phyloP scores from a whole-genome alignment of 805 yeast species.

The Candida sphagnicola region DNA sequence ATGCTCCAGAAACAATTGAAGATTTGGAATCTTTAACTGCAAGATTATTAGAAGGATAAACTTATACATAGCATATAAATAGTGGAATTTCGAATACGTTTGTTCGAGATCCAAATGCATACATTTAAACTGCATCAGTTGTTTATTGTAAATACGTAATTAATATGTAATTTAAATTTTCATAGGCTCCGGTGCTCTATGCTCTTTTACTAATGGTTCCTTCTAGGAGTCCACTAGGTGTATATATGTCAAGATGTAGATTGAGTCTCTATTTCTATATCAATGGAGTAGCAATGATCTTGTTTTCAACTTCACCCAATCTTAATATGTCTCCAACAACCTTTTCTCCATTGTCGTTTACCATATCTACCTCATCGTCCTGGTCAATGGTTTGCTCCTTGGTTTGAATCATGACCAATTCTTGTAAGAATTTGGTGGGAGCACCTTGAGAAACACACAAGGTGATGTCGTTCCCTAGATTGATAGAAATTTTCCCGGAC shows the following conservation, averaged over 20 bases:
- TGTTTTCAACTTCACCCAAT: slow-evolving; percentile 27
- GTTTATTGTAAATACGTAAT: not conserved
- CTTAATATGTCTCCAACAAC: slow-evolving; percentile 22
- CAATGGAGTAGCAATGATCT: slow-evolving; percentile 28
- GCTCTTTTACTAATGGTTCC: not conserved
- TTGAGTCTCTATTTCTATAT: slow-evolving; percentile 6
- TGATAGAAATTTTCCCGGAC: slow-evolving; percentile 77
- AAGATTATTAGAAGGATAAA: slow-evolving; percentile 30
- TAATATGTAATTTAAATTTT: no score
- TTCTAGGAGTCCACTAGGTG: no score
- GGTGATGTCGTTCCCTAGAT: slow-evolving; percentile 64
- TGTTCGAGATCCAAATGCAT: no score
- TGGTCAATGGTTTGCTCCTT: slow-evolving; percentile 16
- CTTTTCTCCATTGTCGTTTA: slow-evolving; percentile 17
- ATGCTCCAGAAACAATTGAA: slow-evolving; percentile 86
- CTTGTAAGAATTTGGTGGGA: slow-evolving; percentile 66
- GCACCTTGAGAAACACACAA: slow-evolving; percentile 69
- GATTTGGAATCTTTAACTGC: slow-evolving; percentile 88
- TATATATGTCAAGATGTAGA: no score
- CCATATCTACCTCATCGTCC: slow-evolving; percentile 19
- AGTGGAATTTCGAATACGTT: not conserved
- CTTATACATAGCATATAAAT: not conserved
- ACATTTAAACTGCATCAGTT: not conserved
- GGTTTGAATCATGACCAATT: slow-evolving; percentile 52
- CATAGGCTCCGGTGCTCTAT: no score